Percentiles rank a stretch among this genome's conserved stretches.
Evolutionary conservation across 331 rosid genomes (phyloP).

Genomic region (Prunus yedoensis): DNA sequence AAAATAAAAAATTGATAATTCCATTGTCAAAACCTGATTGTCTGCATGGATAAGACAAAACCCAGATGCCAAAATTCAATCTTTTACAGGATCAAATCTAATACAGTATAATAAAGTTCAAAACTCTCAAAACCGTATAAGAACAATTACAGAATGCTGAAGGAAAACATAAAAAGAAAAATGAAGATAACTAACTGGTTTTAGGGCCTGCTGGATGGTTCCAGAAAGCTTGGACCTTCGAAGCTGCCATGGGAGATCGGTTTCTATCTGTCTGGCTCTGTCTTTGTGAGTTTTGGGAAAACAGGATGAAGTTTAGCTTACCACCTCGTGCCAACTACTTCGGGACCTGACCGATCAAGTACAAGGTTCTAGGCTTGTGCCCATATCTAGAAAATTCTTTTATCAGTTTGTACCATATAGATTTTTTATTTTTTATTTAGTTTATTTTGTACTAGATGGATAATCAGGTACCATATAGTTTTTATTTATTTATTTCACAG

Average conservation of each 20-base stretch:
- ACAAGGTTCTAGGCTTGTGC: background rate
- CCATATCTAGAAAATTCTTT: too few species aligned
- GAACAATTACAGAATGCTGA: background rate
- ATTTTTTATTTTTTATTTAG: too few species aligned
- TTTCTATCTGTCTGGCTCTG: background rate
- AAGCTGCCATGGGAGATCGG: constrained; percentile 52
- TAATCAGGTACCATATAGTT: too few species aligned
- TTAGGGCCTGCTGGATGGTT: constrained; percentile 93
- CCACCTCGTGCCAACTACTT: background rate
- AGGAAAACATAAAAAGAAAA: background rate
- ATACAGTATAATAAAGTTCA: background rate
- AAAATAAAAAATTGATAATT: background rate
- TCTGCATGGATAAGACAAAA: background rate
- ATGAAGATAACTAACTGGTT: constrained; percentile 61
- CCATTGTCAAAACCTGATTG: background rate
- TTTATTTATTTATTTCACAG: too few species aligned
- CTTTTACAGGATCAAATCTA: background rate
- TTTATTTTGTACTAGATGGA: too few species aligned
- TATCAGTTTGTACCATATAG: too few species aligned
- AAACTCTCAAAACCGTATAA: background rate
- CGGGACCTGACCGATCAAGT: background rate
- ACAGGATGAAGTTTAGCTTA: background rate
- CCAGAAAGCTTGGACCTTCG: constrained; percentile 83
- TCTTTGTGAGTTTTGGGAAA: background rate
- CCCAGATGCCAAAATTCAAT: constrained; percentile 2